Percentiles rank a stretch among this genome's conserved stretches.
Conservation (phyloP, 2,329 filamentous ascomycete species). For the Leptosphaerulina australis region DNA sequence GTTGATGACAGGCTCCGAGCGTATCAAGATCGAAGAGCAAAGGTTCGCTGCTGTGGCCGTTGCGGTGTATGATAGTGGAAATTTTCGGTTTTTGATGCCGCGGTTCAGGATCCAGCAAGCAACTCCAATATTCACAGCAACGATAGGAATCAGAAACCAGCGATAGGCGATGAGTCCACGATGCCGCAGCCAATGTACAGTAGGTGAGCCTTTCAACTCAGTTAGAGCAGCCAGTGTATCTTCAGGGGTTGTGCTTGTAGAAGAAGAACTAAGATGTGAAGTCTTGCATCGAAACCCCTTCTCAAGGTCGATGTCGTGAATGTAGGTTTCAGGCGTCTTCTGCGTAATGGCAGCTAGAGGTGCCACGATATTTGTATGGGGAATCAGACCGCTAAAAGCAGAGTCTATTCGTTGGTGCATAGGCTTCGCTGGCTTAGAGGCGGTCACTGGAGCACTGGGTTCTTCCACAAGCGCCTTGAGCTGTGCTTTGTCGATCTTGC, state of each 20-base stretch:
- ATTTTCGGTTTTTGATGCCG: constrained; percentile 28
- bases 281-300: constrained; percentile 18
- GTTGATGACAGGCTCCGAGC: constrained; percentile 49
- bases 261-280: constrained; percentile 21
- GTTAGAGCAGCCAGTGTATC: constrained; percentile 14
- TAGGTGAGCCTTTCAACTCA: constrained; percentile 19
- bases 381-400: constrained; percentile 16
- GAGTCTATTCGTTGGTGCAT: constrained; percentile 9
- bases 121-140: constrained; percentile 36
- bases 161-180: constrained; percentile 42
- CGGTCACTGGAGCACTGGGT: background rate
- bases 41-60: constrained; percentile 49
- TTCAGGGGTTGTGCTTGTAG: constrained; percentile 18
- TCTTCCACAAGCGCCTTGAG: constrained; percentile 45
- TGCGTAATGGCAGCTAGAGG: constrained; percentile 1
- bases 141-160: constrained; percentile 37
- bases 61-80: constrained; percentile 37
- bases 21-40: constrained; percentile 40
- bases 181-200: constrained; percentile 38
- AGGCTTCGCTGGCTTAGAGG: constrained; percentile 6
- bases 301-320: constrained; percentile 14
- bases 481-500: constrained; percentile 61
- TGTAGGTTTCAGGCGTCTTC: background rate
- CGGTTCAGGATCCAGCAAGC: constrained; percentile 38
- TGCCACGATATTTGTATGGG: constrained; percentile 9